These are phyloP conservation scores for Clarireedia paspali DNA, from an alignment of 2,329 filamentous ascomycete species.

Conservation along the genomic window DNA sequence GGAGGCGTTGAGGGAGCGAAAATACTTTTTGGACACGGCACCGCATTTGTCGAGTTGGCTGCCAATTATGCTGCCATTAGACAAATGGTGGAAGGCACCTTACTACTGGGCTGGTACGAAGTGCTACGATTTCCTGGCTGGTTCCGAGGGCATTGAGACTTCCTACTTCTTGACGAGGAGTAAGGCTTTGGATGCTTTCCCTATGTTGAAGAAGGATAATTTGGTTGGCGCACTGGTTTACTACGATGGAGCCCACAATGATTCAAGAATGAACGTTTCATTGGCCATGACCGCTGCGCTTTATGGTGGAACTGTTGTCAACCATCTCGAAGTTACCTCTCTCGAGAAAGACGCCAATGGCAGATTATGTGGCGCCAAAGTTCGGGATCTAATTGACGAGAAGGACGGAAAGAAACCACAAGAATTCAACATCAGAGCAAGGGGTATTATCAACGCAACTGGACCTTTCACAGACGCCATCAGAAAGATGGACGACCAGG, in stretches of 20 bases:
- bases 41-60: slow-evolving; percentile 68
- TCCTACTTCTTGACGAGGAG: slow-evolving; percentile 83
- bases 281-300: slow-evolving; percentile 83
- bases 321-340: slow-evolving; percentile 73
- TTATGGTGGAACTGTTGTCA: slow-evolving; percentile 75
- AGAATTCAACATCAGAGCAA: slow-evolving; percentile 66
- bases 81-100: slow-evolving; percentile 70
- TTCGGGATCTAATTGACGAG: slow-evolving; percentile 63
- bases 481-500: slow-evolving; percentile 73
- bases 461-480: slow-evolving; percentile 83
- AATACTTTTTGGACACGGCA: slow-evolving; percentile 68
- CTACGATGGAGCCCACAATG: slow-evolving; percentile 88
- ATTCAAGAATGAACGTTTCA: slow-evolving; percentile 87
- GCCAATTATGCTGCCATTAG: slow-evolving; percentile 67
- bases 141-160: slow-evolving; percentile 79
- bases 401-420: slow-evolving; percentile 53
- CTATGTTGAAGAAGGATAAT: slow-evolving; percentile 76
- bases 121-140: slow-evolving; percentile 77
- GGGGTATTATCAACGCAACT: slow-evolving; percentile 81
- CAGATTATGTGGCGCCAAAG: slow-evolving; percentile 62
- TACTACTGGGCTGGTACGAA: slow-evolving; percentile 76
- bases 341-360: slow-evolving; percentile 69
- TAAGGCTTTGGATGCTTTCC: slow-evolving; percentile 80
- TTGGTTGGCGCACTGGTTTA: slow-evolving; percentile 79
- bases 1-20: slow-evolving; percentile 66